phyloP scores from a whole-genome alignment of 768 basidiomycete species.

The Amanita pseudoporphyria region DNA sequence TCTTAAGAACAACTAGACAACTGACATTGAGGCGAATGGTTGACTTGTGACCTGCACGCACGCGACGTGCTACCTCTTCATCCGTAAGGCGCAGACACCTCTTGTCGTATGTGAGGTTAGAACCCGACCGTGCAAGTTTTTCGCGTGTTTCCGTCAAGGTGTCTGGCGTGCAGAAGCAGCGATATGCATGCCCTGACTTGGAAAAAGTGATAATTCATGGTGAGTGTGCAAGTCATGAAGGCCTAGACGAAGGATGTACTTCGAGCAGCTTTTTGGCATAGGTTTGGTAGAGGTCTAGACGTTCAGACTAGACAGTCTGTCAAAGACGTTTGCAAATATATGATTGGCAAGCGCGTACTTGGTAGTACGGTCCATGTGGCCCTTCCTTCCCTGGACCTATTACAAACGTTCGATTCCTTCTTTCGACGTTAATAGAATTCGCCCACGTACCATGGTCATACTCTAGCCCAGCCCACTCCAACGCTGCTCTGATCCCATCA shows the following conservation, averaged over 20 bases:
- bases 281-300: slow-evolving; percentile 72
- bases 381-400: slow-evolving; percentile 73
- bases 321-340: background rate
- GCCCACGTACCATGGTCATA: slow-evolving; percentile 75
- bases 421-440: background rate
- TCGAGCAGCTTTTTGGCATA: slow-evolving; percentile 70
- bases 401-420: background rate
- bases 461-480: slow-evolving; percentile 87
- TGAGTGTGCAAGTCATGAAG: background rate
- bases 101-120: slow-evolving; percentile 79
- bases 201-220: background rate
- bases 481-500: slow-evolving; percentile 62
- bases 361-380: slow-evolving; percentile 77
- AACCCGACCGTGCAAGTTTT: slow-evolving; percentile 62
- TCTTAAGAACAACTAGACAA: slow-evolving; percentile 4
- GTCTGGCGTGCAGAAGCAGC: slow-evolving; percentile 85
- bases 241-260: slow-evolving; percentile 28
- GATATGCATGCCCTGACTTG: slow-evolving; percentile 84
- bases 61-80: slow-evolving; percentile 71
- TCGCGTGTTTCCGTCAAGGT: slow-evolving; percentile 60
- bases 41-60: slow-evolving; percentile 66
- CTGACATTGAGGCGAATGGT: slow-evolving; percentile 85
- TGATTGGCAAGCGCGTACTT: slow-evolving; percentile 34
- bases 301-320: slow-evolving; percentile 55
- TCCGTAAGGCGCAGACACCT: slow-evolving; percentile 78